A percentile compares a stretch with the other conserved stretches of the same genome.
Conservation (phyloP, 441 rosid genomes). For the Gossypium gossypioides region DNA sequence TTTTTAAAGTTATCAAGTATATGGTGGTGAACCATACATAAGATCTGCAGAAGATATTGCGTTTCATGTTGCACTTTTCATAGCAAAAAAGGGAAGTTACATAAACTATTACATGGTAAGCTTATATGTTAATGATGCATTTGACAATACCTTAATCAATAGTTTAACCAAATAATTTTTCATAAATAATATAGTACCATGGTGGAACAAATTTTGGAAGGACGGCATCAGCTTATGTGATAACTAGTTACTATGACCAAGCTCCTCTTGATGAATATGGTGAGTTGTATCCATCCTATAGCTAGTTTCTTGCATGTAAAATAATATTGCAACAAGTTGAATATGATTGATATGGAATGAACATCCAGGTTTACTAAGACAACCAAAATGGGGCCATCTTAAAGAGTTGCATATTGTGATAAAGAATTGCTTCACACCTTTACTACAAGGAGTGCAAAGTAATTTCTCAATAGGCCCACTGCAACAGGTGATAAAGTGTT, state of each 20-base stretch:
- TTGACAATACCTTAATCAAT: not conserved
- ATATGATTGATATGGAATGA: not conserved
- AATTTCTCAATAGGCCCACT: conserved; percentile 47
- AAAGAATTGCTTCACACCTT: conserved; percentile 37
- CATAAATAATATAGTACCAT: conserved; percentile 41
- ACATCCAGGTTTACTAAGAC: conserved; percentile 55
- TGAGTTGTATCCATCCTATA: conserved; percentile 13
- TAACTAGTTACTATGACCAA: conserved; percentile 75
- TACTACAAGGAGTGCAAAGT: conserved; percentile 50
- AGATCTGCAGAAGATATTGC: conserved; percentile 64
- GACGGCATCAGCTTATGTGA: conserved; percentile 57
- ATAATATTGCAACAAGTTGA: too few relatives aligned
- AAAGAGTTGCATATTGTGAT: conserved; percentile 64
- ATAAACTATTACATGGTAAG: conserved; percentile 59
- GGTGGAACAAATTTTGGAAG: conserved; percentile 92
- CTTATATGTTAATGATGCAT: not conserved
- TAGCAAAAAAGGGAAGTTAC: conserved; percentile 56
- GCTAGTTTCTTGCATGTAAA: too few relatives aligned
- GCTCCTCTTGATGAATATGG: conserved; percentile 94
- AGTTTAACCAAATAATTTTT: not conserved
- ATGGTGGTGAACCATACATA: conserved; percentile 49
- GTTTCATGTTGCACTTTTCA: conserved; percentile 47
- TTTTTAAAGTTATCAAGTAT: conserved; percentile 45
- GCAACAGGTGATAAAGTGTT: conserved; percentile 38
- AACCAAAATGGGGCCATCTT: conserved; percentile 82